Base-by-base conservation (phyloP, 441 rosid species). In the Euphorbia schlechtendalii region DNA sequence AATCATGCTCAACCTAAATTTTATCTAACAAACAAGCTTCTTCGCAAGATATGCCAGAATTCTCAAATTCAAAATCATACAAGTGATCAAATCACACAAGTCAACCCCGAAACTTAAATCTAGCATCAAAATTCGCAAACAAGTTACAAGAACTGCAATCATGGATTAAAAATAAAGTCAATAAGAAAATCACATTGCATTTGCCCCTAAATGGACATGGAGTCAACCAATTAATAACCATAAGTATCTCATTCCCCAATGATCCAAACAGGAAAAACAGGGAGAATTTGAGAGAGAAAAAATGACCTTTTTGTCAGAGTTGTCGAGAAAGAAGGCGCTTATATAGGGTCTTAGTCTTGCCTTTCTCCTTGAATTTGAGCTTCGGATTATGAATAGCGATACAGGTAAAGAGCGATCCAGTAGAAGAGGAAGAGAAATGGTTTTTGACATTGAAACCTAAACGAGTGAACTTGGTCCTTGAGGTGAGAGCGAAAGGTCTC, bases 291-390 rank as follows among this genome's bases (percentile, higher is more conserved):
- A n/a, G n/a, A n/a, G n/a, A n/a, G n/a, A n/a, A n/a, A n/a, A n/a
- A n/a, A n/a, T n/a, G 12, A 89, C 99, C 98, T 77, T 91, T 75
- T 86, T 94, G 51, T 91, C 96, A 8, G 94, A 82, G 48, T 73
- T 65, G 59, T 87, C 86, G 51, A 74, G 79, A 74, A 91, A 85
- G 84, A 89, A 91, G 57, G 87, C 90, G 8, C 98, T 89, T 89
- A 67, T 91, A 96, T 15, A 94, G 80, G 67, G 96, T 82, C 67
- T 86, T 88, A n/a, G 94, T 83, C 68, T 79, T 84, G 28, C 99
- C 98, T 71, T 87, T 96, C 67, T 83, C 88, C 64, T 82, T 77
- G 79, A 83, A 73, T 68, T 77, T 81, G 62, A 85, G 72, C 73
- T 80, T 73, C 59, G 96, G 96, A 13, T 80, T 87, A 65, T 86